A percentile compares a stretch with the other conserved stretches of the same genome.
phyloP scores from a whole-genome alignment of 371 early-diverging fungal genomes.

The Rhizomucor pusillus region DNA sequence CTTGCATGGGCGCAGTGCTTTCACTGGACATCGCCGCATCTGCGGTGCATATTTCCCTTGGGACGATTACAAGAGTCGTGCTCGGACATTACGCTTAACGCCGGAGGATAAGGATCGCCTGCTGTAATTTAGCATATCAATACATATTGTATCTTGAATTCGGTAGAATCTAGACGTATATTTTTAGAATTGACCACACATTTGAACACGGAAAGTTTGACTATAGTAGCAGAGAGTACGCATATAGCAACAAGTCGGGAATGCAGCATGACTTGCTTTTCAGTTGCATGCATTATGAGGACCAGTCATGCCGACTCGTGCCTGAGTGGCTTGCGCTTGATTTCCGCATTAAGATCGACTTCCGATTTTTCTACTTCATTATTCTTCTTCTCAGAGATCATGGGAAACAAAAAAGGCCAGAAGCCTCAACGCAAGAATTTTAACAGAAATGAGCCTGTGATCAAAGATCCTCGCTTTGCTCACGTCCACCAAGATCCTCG shows the following conservation, averaged over 20 bases:
- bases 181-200: no score
- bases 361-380: neutral
- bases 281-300: no score
- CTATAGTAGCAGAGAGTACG: no score
- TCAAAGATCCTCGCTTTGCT: slow-evolving; percentile 79
- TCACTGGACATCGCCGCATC: slow-evolving; percentile 76
- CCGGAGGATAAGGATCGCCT: slow-evolving; percentile 39
- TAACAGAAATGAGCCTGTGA: slow-evolving; percentile 39
- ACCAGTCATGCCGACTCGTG: neutral
- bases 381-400: neutral
- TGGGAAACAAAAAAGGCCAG: slow-evolving; percentile 1
- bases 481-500: slow-evolving; percentile 87
- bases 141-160: no score
- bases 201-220: no score
- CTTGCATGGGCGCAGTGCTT: slow-evolving; percentile 80
- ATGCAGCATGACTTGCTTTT: no score
- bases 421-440: slow-evolving; percentile 4
- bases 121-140: slow-evolving; percentile 15
- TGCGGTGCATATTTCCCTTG: slow-evolving; percentile 78
- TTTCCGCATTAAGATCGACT: neutral
- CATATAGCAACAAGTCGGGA: no score
- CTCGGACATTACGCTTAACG: slow-evolving; percentile 31
- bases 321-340: neutral
- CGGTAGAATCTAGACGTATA: no score
- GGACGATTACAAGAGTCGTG: slow-evolving; percentile 78